Evolutionary conservation across 345 rosid species (phyloP).

Genomic region (Heritiera fomes): DNA sequence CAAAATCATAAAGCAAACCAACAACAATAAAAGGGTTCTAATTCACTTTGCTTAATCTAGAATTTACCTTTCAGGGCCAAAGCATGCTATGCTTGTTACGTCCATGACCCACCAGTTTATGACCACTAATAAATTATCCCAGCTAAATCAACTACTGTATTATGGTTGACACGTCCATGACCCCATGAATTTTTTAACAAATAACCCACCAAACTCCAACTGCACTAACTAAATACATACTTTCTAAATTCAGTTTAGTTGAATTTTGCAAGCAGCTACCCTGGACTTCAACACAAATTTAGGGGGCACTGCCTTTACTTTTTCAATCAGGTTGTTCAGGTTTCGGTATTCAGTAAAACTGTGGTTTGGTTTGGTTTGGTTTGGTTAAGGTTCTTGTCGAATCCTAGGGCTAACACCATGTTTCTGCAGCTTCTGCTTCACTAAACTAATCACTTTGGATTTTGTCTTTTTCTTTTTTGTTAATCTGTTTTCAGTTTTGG

Average conservation of each 20-base stretch:
- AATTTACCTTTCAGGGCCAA: not conserved
- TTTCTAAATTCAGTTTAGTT: not conserved
- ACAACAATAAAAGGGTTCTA: not conserved
- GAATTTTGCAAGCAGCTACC: constrained; percentile 4
- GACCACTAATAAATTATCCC: too few species aligned
- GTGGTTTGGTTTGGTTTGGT: not conserved
- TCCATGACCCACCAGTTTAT: not conserved
- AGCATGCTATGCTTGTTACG: not conserved
- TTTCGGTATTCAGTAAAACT: not conserved
- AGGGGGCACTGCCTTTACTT: not conserved
- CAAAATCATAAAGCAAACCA: not conserved
- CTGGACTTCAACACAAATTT: not conserved
- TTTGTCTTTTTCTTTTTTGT: not conserved
- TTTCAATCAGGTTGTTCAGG: not conserved
- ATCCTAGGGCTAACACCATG: not conserved
- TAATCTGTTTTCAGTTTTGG: not conserved
- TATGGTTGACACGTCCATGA: too few species aligned
- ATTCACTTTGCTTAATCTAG: constrained; percentile 2
- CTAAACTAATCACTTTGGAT: not conserved
- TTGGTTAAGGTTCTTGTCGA: not conserved
- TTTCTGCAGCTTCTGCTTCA: not conserved
- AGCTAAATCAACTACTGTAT: too few species aligned
- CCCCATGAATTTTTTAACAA: not conserved
- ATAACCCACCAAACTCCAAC: constrained; percentile 1
- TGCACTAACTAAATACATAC: not conserved